A percentile compares a stretch with the other conserved stretches of the same genome.
Conservation (phyloP, 306 rosid species). For the Herpetospermum pedunculosum region DNA sequence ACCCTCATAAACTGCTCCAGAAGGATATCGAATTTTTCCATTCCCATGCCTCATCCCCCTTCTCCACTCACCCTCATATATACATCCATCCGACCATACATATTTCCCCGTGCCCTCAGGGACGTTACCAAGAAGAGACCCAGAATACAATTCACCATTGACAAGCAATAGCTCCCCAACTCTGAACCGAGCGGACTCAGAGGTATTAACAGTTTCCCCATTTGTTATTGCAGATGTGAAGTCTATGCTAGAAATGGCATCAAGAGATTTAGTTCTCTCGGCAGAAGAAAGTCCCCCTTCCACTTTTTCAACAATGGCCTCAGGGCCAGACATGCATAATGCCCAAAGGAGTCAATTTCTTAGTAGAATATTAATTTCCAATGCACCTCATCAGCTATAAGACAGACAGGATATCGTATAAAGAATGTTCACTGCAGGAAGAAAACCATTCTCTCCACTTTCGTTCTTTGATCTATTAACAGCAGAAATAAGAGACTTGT, state of each 20-base stretch:
- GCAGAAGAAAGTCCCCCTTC: constrained; percentile 42
- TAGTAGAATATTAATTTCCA: constrained; percentile 22
- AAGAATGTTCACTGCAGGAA: constrained; percentile 23
- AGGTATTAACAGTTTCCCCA: constrained; percentile 34
- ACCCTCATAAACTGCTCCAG: constrained; percentile 73
- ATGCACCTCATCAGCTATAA: constrained; percentile 27
- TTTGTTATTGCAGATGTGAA: constrained; percentile 23
- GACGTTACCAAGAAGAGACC: constrained; percentile 62
- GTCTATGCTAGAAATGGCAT: constrained; percentile 33
- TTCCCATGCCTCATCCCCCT: constrained; percentile 84
- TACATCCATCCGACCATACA: constrained; percentile 83
- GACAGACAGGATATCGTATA: constrained; percentile 21
- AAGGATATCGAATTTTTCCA: constrained; percentile 61
- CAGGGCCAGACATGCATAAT: constrained; percentile 99
- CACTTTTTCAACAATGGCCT: constrained; percentile 49
- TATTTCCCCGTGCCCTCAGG: constrained; percentile 83
- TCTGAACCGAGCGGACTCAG: constrained; percentile 62
- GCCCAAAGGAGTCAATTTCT: constrained; percentile 36
- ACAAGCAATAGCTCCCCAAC: constrained; percentile 54
- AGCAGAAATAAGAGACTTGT: constrained; percentile 16
- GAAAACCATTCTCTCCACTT: constrained; percentile 13
- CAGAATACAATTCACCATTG: constrained; percentile 65
- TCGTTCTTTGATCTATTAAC: constrained; percentile 26
- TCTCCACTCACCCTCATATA: constrained; percentile 94
- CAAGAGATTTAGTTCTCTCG: constrained; percentile 81